Conservation (phyloP, 148 eudicot species). For the Chenopodium berlandieri region DNA sequence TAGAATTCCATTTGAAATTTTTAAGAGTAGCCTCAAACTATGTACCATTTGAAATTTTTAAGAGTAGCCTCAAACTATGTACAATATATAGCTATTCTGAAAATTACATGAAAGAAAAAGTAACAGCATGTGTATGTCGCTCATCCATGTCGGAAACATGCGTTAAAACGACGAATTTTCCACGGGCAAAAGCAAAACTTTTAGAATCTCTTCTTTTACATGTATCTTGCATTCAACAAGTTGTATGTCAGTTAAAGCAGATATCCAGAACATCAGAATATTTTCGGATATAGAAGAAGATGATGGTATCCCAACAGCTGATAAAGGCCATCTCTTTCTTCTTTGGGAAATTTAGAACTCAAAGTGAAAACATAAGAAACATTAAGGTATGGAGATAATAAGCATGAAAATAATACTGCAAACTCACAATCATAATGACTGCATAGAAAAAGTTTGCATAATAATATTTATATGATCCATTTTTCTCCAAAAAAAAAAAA, state of each 20-base stretch:
- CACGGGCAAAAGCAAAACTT: neutral
- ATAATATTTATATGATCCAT: neutral
- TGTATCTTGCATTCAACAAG: neutral
- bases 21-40: neutral
- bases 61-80: neutral
- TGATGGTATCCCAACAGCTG: neutral
- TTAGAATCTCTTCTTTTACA: neutral
- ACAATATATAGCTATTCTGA: neutral
- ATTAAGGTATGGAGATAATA: neutral
- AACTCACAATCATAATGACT: neutral
- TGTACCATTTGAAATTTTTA: too few relatives aligned
- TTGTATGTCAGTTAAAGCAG: neutral
- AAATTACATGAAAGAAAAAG: neutral
- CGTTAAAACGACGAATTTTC: too few relatives aligned
- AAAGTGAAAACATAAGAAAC: too few relatives aligned
- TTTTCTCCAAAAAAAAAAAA: neutral
- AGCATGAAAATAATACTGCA: neutral
- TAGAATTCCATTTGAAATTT: too few relatives aligned
- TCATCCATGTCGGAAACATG: neutral
- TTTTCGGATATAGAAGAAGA: neutral
- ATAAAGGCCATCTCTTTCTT: neutral
- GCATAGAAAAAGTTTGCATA: neutral
- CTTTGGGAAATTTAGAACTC: too few relatives aligned
- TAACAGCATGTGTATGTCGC: neutral
- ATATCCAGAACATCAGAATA: neutral